A percentile compares a stretch with the other conserved stretches of the same genome.
Conservation (phyloP, 352 stramenopile species). For the Phytopythium vexans region DNA sequence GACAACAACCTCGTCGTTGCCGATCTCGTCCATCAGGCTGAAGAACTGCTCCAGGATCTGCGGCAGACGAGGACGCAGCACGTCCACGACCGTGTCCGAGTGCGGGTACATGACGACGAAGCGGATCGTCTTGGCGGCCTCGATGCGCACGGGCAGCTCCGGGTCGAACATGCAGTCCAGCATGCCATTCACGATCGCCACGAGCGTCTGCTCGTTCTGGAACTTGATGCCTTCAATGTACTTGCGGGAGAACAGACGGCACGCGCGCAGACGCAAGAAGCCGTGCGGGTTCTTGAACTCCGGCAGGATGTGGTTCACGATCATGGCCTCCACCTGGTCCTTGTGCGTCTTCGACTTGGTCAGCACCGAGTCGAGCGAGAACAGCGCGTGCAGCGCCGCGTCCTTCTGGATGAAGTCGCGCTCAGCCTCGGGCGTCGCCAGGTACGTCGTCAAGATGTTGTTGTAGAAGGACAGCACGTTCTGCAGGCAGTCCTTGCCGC, state of each 20-base stretch:
- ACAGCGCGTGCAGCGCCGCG: conserved; percentile 91
- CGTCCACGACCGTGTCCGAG: conserved; percentile 76
- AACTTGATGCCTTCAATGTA: conserved; percentile 91
- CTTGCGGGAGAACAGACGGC: conserved; percentile 95
- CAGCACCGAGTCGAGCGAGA: conserved; percentile 90
- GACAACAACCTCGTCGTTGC: conserved; percentile 97
- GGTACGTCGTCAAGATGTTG: conserved; percentile 92
- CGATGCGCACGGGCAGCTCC: conserved; percentile 96
- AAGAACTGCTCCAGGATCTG: conserved; percentile 98
- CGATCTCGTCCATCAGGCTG: conserved; percentile 98
- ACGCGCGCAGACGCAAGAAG: conserved; percentile 94
- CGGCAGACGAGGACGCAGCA: conserved; percentile 91
- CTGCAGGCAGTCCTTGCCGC: conserved; percentile 92
- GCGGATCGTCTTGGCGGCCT: conserved; percentile 90
- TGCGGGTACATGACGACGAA: conserved; percentile 87
- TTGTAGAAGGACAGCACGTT: conserved; percentile 91
- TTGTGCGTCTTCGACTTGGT: conserved; percentile 94
- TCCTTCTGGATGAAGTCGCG: conserved; percentile 97
- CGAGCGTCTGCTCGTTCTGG: conserved; percentile 87
- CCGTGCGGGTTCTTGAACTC: conserved; percentile 95
- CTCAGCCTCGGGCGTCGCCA: conserved; percentile 53
- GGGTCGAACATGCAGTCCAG: conserved; percentile 90
- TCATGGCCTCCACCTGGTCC: conserved; percentile 90
- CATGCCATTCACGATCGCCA: conserved; percentile 79
- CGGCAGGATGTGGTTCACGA: conserved; percentile 94